Evolutionary conservation across 2,329 filamentous ascomycete genomes (phyloP), one percentile per base, ranked within the genome.

Genomic region (Beauveria pseudobassiana): DNA sequence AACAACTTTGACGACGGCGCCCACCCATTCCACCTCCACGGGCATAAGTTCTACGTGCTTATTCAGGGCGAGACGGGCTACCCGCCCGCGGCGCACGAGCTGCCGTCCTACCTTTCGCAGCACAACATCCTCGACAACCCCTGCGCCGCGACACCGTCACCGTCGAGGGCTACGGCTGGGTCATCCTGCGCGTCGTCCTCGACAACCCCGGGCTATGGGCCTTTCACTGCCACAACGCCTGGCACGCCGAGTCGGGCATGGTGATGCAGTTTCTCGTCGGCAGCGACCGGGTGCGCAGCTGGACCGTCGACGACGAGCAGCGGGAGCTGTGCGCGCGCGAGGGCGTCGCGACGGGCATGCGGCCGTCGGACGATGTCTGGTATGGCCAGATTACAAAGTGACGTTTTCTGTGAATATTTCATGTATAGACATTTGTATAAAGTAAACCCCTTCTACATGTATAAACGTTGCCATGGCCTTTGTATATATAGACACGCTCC

Each of bases 181-280:
- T 78, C 2, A 66, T 82, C n/a, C 69, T 86, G 14, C 73, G 83
- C 60, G 77, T 85, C 16, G 73, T 82, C 3, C 76, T 82, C 0
- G 82, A 86, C 63, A 86, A 85, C 66, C 78, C 82, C 0, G 83
- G 83, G 1, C 65, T 82, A 1, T 86, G 83, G 83, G 76, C 80
- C 0, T 78, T 86, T 24, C 83, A 85, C 68, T 86, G 83, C 65
- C 83, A 86, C 65, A 79, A 84, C 62, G 74, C 76, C 0, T 86
- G 83, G 83, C 83, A 86, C 66, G 75, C 77, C 0, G 82, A 84
- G 65, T 79, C 82, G 1, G 83, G 83, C 1, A 77, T 86, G 74
- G 63, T 80, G 38, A 87, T 87, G 84, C 82, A 85, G 69, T 78
- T 87, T 59, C 66, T 77, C 12, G 74, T 73, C 1, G 66, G 67